Percentiles rank a stretch among this genome's conserved stretches.
phyloP scores from a whole-genome alignment of 2,329 filamentous ascomycete species.

The Cladosporium sp. region DNA sequence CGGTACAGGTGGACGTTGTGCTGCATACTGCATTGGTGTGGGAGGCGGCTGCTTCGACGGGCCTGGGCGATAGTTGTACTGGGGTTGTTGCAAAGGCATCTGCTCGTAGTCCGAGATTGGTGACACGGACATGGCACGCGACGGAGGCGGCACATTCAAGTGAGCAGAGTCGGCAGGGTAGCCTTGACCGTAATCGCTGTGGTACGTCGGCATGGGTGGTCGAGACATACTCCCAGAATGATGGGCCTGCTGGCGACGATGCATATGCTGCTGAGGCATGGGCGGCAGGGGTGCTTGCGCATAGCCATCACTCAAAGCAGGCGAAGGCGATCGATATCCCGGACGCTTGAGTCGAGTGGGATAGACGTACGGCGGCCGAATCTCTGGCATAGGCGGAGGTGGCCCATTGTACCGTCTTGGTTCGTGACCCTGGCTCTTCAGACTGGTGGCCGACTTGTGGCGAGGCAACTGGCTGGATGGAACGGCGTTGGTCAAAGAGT shows the following conservation, averaged over 20 bases:
- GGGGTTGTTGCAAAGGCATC: constrained; percentile 17
- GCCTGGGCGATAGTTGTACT: constrained; percentile 31
- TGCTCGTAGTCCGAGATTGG: constrained; percentile 30
- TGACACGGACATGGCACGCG: constrained; percentile 28
- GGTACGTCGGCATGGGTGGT: constrained; percentile 33
- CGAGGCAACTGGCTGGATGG: constrained; percentile 40
- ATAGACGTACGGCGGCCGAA: constrained; percentile 44
- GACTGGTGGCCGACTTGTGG: constrained; percentile 47
- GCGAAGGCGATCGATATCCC: constrained; percentile 45
- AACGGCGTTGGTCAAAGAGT: constrained; percentile 41
- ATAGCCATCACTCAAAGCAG: constrained; percentile 45
- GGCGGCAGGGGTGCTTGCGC: constrained; percentile 20
- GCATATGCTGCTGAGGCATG: constrained; percentile 13
- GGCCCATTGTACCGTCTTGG: constrained; percentile 31
- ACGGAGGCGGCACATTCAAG: constrained; percentile 29
- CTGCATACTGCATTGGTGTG: constrained; percentile 25
- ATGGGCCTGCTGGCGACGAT: constrained; percentile 13
- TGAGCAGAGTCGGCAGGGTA: constrained; percentile 27
- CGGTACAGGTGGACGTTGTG: constrained; percentile 22
- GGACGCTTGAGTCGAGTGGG: constrained; percentile 44
- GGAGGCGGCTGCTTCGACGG: constrained; percentile 26
- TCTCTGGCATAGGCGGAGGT: constrained; percentile 36
- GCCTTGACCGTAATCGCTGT: constrained; percentile 31
- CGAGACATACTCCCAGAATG: constrained; percentile 20
- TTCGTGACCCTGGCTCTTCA: constrained; percentile 43